A percentile compares a stretch with the other conserved stretches of the same genome.
Conservation (phyloP, 805 yeast genomes). For the Nakazawaea ernobii region DNA sequence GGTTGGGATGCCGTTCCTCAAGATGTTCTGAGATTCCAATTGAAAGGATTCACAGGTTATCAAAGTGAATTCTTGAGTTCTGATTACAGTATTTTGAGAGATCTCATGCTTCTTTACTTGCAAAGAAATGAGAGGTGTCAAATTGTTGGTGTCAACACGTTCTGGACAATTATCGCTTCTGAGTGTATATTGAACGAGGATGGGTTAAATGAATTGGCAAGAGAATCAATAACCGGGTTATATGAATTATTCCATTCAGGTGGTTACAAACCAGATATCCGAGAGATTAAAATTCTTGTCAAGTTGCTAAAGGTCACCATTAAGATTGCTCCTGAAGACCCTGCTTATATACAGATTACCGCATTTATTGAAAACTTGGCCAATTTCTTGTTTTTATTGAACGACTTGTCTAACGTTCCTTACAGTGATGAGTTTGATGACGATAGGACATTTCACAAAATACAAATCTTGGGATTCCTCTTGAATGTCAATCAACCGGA, state of each 20-base stretch:
- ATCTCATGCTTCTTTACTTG: slow-evolving; percentile 60
- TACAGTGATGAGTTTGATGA: slow-evolving; percentile 79
- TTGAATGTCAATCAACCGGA: slow-evolving; percentile 77
- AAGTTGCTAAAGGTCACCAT: slow-evolving; percentile 42
- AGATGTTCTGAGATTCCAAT: slow-evolving; percentile 51
- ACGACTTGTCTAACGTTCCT: slow-evolving; percentile 70
- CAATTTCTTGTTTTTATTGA: slow-evolving; percentile 58
- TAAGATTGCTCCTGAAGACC: slow-evolving; percentile 58
- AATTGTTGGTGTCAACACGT: slow-evolving; percentile 53
- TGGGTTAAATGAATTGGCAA: slow-evolving; percentile 49
- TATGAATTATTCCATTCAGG: slow-evolving; percentile 58
- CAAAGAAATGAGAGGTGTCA: slow-evolving; percentile 62
- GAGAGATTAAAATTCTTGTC: slow-evolving; percentile 51
- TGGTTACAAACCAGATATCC: slow-evolving; percentile 47
- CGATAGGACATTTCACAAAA: slow-evolving; percentile 74
- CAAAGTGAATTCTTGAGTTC: slow-evolving; percentile 59
- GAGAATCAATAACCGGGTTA: slow-evolving; percentile 56
- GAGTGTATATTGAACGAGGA: slow-evolving; percentile 57
- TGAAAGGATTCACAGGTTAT: slow-evolving; percentile 60
- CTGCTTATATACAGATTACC: slow-evolving; percentile 44
- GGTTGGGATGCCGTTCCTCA: slow-evolving; percentile 58
- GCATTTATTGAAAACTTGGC: slow-evolving; percentile 48
- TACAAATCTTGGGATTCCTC: slow-evolving; percentile 71
- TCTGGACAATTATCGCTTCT: slow-evolving; percentile 68
- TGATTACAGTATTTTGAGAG: slow-evolving; percentile 57